Conservation (phyloP, 306 rosid genomes). For the Rosa chinensis region DNA sequence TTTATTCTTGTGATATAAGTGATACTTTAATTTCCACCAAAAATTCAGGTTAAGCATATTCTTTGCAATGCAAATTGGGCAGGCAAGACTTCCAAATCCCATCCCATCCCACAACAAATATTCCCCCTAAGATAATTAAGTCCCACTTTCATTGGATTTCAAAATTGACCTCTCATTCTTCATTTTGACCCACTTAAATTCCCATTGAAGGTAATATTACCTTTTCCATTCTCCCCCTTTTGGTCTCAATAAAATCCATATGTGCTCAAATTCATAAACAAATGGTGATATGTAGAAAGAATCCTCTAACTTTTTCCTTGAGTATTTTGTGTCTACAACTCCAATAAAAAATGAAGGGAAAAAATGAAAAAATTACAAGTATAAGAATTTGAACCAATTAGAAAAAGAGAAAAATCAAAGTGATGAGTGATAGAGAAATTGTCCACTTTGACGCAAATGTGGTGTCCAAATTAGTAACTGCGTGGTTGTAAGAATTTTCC, state of each 20-base stretch:
- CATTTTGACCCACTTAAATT: neutral
- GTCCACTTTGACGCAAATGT: conserved; percentile 32
- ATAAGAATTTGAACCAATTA: conserved; percentile 22
- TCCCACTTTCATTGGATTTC: neutral
- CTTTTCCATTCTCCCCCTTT: neutral
- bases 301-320: conserved; percentile 1
- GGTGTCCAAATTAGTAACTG: conserved; percentile 22
- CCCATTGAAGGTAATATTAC: neutral
- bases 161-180: conserved; percentile 8
- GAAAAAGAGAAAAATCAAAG: conserved; percentile 15
- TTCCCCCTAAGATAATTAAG: neutral
- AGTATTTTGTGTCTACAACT: neutral
- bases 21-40: conserved; percentile 34
- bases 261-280: neutral
- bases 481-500: conserved; percentile 42
- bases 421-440: conserved; percentile 17
- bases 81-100: neutral
- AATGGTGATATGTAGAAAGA: conserved; percentile 2
- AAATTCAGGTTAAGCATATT: conserved; percentile 38
- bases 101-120: conserved; percentile 13
- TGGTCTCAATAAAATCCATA: neutral
- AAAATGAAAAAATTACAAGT: neutral
- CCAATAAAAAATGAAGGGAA: neutral
- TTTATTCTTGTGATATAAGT: conserved; percentile 27
- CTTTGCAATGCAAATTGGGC: conserved; percentile 17